Evolutionary conservation across 129 eudicot genomes (phyloP), one percentile per base, ranked within the genome.

Genomic region (Flaveria linearis): DNA sequence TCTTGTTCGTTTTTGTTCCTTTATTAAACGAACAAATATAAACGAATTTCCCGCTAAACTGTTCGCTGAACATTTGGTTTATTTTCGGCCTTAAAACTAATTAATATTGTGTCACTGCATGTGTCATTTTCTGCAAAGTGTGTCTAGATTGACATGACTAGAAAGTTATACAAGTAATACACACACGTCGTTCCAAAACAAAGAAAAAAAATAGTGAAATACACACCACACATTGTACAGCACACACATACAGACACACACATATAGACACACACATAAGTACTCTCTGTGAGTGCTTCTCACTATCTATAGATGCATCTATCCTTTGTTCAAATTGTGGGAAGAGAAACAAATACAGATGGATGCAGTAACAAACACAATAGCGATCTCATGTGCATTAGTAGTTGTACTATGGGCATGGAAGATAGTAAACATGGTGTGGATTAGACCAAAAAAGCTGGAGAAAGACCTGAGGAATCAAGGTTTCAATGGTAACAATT

Each of bases 351-450:
- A 75, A 61, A 45, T 12, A 26, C 33, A 36, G 57, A 79, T 79
- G 77, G 55, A 72, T 71, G 30, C 65, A 41, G 53, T 79, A 50
- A 61, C 53, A 78, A 71, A 78, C 77, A 63, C 64, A 4, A 63
- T 78, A 30, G 72, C 1, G 55, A 62, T 79, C 56, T 79, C 77
- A 62, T 61, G 56, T 71, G 78, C 73, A 1, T 1, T 79, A 62
- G 77, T 12, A 13, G 53, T 49, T 49, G n/a, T 13, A 49, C n/a
- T 49, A 13, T 49, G 53, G 2, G n/a, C 53, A 49, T 49, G 53
- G 53, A 49, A 49, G 53, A 49, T 49, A 13, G 53, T 49, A 49
- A 49, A 49, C 53, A 49, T 49, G 53, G 53, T 49, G 53, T 49
- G 53, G 53, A 3, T 49, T 14, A 49, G 53, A 49, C 53, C 53